A percentile compares a stretch with the other conserved stretches of the same genome.
phyloP scores from a whole-genome alignment of 805 yeast genomes.

The Wickerhamiella bombiphila region DNA sequence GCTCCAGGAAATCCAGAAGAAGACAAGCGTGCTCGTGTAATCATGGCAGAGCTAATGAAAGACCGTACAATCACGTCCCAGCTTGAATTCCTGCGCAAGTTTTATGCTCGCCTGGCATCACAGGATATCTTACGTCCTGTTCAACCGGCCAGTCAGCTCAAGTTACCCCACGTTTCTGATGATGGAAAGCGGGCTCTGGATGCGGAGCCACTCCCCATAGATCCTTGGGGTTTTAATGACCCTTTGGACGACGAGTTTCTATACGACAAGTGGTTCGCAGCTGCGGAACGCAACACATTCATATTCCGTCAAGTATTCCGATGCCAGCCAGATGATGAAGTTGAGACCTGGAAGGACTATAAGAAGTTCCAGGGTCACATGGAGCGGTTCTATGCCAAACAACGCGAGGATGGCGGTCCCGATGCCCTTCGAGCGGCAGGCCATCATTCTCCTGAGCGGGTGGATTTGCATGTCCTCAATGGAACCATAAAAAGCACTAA shows the following conservation, averaged over 20 bases:
- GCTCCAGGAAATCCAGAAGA: conserved; percentile 18
- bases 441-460: conserved; percentile 19
- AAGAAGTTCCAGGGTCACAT: conserved; percentile 40
- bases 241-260: conserved; percentile 72
- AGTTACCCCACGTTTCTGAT: conserved; percentile 16
- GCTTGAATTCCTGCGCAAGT: conserved; percentile 20
- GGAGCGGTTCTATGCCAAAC: conserved; percentile 26
- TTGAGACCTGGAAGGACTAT: conserved; percentile 81
- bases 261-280: conserved; percentile 66
- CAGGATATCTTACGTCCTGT: conserved; percentile 13
- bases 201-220: conserved; percentile 38
- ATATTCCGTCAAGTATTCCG: conserved; percentile 77
- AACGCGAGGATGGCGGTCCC: conserved; percentile 44
- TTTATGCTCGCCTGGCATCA: conserved; percentile 16
- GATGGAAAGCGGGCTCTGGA: conserved; percentile 17
- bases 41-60: conserved; percentile 12
- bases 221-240: conserved; percentile 80
- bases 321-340: conserved; percentile 87
- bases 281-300: conserved; percentile 71
- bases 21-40: conserved; percentile 18
- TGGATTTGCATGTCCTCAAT: conserved; percentile 12
- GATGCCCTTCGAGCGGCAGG: conserved; percentile 13
- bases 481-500: conserved; percentile 8
- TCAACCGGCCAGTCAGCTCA: conserved; percentile 9
- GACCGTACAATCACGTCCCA: conserved; percentile 12